Evolutionary conservation across 1,284 basidiomycete species (phyloP), one percentile per base, ranked within the genome.

Genomic region (Malassezia furfur): DNA sequence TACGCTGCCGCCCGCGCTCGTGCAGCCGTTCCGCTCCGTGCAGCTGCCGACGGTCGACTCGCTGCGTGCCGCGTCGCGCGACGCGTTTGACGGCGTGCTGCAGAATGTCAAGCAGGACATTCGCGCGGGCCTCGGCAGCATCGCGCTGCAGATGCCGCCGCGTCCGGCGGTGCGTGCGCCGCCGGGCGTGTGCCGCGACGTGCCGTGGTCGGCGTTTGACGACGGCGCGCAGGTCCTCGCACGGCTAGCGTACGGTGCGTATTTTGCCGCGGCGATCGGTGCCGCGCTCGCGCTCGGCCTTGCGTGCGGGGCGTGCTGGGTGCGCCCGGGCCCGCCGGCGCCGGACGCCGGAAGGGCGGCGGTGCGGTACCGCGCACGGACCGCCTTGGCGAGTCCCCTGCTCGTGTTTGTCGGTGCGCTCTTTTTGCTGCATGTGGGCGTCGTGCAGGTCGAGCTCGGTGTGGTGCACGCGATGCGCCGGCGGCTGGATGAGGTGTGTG

Each of bases 11-110:
- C 22, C 45, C 28, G 35, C 50, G 6, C 35, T 57, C 2, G 28
- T 52, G 6, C 41, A 57, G 19, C 50, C 55, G 15, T 48, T 57
- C 31, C 21, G 21, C 11, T 11, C 11, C 11, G 31, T 57, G n/a
- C 10, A 36, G 6, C 14, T 57, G 17, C 55, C 55, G 15, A 48
- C 50, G 17, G 55, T 52, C 12, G 41, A 44, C 21, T 19, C 30
- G 15, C 38, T 57, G 21, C 55, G 55, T 8, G 14, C 32, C n/a
- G 46, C 40, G 19, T 32, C 50, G 3, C 38, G 49, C 28, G 38
- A 57, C 5, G 34, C 19, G 31, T 37, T 52, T 7, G 19, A 31
- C 21, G 5, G 12, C 15, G n/a, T 38, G 0, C 32, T 57, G 10
- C 9, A 15, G 15, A 15, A 17, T 14, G 25, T 47, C 12, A 25